Evolutionary conservation across 371 early-diverging fungal species (phyloP).

Genomic region (Mucor irregularis): DNA sequence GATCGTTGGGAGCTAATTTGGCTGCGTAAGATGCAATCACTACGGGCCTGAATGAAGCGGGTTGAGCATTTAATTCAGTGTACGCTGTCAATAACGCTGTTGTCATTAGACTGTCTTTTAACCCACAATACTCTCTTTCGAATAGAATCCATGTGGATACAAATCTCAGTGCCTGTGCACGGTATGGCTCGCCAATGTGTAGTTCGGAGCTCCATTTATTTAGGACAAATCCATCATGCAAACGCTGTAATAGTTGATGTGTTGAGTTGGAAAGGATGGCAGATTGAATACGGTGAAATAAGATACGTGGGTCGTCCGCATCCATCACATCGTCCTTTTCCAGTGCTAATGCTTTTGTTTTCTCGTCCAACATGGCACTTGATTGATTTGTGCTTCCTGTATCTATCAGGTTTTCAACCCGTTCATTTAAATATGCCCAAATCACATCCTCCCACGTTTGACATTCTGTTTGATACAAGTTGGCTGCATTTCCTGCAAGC

Average conservation of each 20-base stretch:
- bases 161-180: conserved; percentile 13
- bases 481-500: conserved; percentile 1
- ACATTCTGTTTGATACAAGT: conserved; percentile 15
- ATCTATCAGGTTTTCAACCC: conserved; percentile 11
- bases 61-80: conserved; percentile 9
- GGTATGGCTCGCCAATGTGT: background rate
- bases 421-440: conserved; percentile 34
- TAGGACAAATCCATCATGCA: conserved; percentile 1
- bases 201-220: background rate
- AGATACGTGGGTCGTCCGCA: conserved; percentile 12
- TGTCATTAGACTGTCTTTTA: conserved; percentile 5
- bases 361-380: background rate
- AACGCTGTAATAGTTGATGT: background rate
- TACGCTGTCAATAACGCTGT: conserved; percentile 15
- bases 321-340: conserved; percentile 15
- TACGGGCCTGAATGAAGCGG: conserved; percentile 10
- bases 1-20: conserved; percentile 10
- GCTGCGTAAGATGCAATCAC: conserved; percentile 25
- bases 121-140: conserved; percentile 13
- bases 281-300: conserved; percentile 24
- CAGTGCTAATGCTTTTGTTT: background rate
- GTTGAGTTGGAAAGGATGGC: conserved; percentile 6
- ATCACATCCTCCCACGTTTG: conserved; percentile 40
- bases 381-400: background rate
- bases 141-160: conserved; percentile 22